Conservation (phyloP, 1,284 basidiomycete species). For the Sanghuangporus baumii region DNA sequence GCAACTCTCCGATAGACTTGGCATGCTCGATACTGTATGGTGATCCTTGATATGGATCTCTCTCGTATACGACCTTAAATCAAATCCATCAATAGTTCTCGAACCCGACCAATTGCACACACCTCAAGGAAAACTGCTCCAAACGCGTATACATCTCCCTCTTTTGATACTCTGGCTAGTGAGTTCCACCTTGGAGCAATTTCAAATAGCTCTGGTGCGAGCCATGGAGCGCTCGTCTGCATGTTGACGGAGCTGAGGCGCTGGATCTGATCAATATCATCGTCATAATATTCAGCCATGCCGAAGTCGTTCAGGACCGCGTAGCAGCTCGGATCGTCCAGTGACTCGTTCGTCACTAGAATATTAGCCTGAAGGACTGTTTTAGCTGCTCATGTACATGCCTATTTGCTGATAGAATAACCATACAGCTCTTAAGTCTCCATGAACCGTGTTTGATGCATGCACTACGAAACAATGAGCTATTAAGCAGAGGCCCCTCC, state of each 20-base stretch:
- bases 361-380: neutral
- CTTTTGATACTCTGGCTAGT: neutral
- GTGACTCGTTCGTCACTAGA: neutral
- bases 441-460: neutral
- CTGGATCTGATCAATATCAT: neutral
- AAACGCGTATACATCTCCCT: neutral
- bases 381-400: neutral
- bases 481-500: neutral
- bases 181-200: neutral
- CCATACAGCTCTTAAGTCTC: neutral
- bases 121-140: neutral
- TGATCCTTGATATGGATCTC: neutral
- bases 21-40: neutral
- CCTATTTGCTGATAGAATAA: neutral
- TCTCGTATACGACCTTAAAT: neutral
- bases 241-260: neutral
- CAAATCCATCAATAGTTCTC: neutral
- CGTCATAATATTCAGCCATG: neutral
- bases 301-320: neutral
- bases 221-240: neutral
- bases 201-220: neutral
- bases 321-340: neutral
- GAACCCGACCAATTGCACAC: neutral
- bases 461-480: neutral
- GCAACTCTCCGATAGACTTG: neutral